Percentiles rank a stretch among this genome's conserved stretches.
Conservation (phyloP, 306 rosid genomes). For the Vigna nakashimae region DNA sequence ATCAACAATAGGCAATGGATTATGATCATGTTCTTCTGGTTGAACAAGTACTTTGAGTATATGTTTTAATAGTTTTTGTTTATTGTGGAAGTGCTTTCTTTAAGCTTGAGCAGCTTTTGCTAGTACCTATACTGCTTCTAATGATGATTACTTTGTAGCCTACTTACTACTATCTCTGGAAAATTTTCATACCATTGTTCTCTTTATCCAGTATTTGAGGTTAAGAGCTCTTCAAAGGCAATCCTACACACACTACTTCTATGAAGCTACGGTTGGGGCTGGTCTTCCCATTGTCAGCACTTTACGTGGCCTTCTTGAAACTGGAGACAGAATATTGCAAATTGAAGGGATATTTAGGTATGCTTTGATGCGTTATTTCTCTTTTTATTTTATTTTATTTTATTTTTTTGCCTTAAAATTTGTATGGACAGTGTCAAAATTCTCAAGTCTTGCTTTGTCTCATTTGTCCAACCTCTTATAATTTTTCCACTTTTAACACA, state of each 20-base stretch:
- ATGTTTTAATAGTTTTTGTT: background rate
- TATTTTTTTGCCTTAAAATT: constrained; percentile 26
- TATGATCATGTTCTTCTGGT: constrained; percentile 13
- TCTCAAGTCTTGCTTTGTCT: constrained; percentile 20
- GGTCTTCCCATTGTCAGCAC: constrained; percentile 98
- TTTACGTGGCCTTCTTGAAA: constrained; percentile 91
- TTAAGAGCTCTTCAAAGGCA: constrained; percentile 97
- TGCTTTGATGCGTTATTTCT: constrained; percentile 25
- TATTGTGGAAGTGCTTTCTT: constrained; percentile 27
- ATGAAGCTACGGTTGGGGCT: constrained; percentile 99
- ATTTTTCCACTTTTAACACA: constrained; percentile 22
- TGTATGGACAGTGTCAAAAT: constrained; percentile 53
- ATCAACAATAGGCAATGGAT: background rate
- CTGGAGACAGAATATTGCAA: constrained; percentile 94
- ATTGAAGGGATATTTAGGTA: constrained; percentile 99
- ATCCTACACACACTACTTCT: constrained; percentile 96
- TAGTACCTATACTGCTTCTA: constrained; percentile 10
- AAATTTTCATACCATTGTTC: constrained; percentile 24
- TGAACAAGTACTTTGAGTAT: constrained; percentile 2
- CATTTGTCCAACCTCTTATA: background rate
- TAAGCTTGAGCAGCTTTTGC: constrained; percentile 25
- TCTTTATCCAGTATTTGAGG: constrained; percentile 75
- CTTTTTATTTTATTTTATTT: background rate
- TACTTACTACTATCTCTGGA: constrained; percentile 25
- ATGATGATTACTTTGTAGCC: constrained; percentile 16